Base-by-base conservation (phyloP, 108 stramenopile genomes). In the Nitzschia putrida region DNA sequence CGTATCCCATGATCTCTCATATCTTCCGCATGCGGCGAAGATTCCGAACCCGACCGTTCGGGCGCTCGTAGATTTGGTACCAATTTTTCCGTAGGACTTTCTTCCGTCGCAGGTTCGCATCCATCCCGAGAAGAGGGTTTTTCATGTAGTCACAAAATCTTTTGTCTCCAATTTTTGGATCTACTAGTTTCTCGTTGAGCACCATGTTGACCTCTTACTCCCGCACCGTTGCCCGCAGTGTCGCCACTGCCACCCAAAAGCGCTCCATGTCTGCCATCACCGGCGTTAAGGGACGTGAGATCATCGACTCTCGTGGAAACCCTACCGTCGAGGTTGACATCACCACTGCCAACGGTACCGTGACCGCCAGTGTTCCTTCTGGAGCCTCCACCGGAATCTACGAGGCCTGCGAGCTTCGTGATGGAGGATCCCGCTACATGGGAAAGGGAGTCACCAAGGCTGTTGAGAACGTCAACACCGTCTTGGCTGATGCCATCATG, bases 281-380 rank as follows among this genome's bases (percentile, higher is more conserved):
- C 37, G 89, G 80, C 25, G 88, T 97, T 38, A 68, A 80, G 43
- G 99, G 93, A 8, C 96, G 99, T 47, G 93, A 97, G 76, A 97
- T 99, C 73, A 94, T 99, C 57, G 99, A 99, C 77, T 97, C 97
- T 56, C 92, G 99, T 60, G 99, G 99, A 29, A 99, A 99, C 81
- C 99, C 99, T 34, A 99, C 99, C 52, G 98, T 99, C 59, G 99
- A 99, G 84, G 92, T 94, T 29, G 92, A 91, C 58, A 80, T 95
- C 57, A 92, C 88, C 56, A 95, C 94, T 44, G 78, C 82, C 34
- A 54, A 85, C n/a, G 94, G 94, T 45, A 85, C 84, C 57, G 92
- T 92, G 75, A 90, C 89, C 40, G 95, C 95, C 38, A 83, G 85
- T 57, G 98, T 99, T 16, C 99, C 99, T 8, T 96, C 95, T 8